Evolutionary conservation across 2,329 filamentous ascomycete genomes (phyloP), one percentile per base, ranked within the genome.

Genomic region (Exophiala calicioides): DNA sequence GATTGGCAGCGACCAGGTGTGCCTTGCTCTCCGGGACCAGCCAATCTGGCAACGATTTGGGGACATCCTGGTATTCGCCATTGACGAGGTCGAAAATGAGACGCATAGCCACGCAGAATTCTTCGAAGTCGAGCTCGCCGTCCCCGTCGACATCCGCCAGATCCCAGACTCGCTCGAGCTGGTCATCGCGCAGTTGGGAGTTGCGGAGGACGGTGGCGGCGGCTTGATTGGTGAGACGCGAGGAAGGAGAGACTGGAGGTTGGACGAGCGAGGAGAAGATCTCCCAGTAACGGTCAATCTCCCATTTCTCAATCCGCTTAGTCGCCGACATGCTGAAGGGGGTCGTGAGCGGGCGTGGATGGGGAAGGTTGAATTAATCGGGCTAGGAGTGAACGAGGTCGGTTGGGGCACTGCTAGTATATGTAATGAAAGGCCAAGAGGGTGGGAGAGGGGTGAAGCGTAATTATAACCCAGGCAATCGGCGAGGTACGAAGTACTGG

Each of bases 91-190:
- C 93, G 68, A 97, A 98, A 62, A 97, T 96, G 63, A 98, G 75
- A 63, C 93, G 82, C 93, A 98, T 98, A 29, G 90, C 93, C 48
- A 98, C 93, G 69, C 93, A 98, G 68, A 98, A 98, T 76, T 98
- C 93, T 73, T 98, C 93, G 74, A 98, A 98, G 71, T 98, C 93
- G 44, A 98, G 77, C 69, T 94, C 94, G 55, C 93, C 93, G 73
- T 98, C 93, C 60, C 90, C 90, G 70, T 98, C 93, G 52, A 98
- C 89, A 67, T 98, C 93, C 48, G 93, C 89, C 54, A 98, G 78
- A 64, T 98, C 93, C 93, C 93, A 98, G 54, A 98, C 88, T 60
- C 84, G 81, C 73, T 97, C 93, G n/a, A 98, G 84, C 72, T 98
- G 91, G 63, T 85, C 81, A 66, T 88, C 84, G 54, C 80, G 76